phyloP scores from a whole-genome alignment of 2,329 filamentous ascomycete species.

The Cyphellophora attinorum region DNA sequence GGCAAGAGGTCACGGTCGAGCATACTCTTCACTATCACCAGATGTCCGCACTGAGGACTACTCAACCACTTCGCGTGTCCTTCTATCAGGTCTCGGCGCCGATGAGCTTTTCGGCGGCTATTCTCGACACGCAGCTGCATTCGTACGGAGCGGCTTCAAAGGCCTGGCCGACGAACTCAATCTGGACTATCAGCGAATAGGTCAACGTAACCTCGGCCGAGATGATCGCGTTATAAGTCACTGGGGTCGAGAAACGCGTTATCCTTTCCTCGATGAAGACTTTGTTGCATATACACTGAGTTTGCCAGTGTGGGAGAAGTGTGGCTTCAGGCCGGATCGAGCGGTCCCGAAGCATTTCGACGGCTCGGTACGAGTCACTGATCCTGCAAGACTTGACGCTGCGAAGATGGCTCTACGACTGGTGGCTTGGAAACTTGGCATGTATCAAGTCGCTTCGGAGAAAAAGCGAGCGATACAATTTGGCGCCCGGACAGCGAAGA shows the following conservation, averaged over 20 bases:
- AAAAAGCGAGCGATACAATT: constrained; percentile 92
- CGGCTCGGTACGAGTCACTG: not conserved
- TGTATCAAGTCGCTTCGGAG: constrained; percentile 64
- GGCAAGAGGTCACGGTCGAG: constrained; percentile 57
- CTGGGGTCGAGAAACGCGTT: constrained; percentile 81
- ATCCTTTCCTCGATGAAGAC: constrained; percentile 81
- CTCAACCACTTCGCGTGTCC: constrained; percentile 64
- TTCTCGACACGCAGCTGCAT: constrained; percentile 70
- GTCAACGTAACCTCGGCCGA: constrained; percentile 86
- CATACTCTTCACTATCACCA: constrained; percentile 16
- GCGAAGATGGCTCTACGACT: constrained; percentile 75
- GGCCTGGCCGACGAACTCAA: constrained; percentile 74
- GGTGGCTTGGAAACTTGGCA: constrained; percentile 63
- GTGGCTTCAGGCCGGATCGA: constrained; percentile 57
- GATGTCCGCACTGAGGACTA: constrained; percentile 33
- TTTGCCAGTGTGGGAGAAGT: constrained; percentile 72
- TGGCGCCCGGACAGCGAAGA: constrained; percentile 72
- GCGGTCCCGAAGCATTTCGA: constrained; percentile 13
- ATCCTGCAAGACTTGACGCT: constrained; percentile 48
- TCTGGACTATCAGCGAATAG: constrained; percentile 74
- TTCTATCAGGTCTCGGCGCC: constrained; percentile 86
- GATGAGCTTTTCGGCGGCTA: constrained; percentile 97
- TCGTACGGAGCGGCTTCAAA: constrained; percentile 55
- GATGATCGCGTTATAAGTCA: constrained; percentile 86
- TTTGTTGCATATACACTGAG: constrained; percentile 73